Evolutionary conservation across 441 rosid species (phyloP).

Genomic region (Arabidopsis lyrata): DNA sequence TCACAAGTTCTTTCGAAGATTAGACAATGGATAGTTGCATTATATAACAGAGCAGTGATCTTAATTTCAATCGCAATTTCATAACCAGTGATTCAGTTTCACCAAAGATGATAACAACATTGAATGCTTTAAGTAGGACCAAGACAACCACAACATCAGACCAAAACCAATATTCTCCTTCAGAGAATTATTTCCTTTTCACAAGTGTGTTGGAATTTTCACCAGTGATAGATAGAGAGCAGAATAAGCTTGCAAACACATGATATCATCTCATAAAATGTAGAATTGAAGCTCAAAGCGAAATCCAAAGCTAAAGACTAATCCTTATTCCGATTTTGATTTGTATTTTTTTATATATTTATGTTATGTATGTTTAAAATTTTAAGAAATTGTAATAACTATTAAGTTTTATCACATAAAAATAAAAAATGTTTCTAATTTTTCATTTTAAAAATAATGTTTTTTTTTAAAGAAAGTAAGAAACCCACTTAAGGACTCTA

Average conservation of each 20-base stretch:
- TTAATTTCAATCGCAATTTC: too few species aligned
- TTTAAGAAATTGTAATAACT: too few species aligned
- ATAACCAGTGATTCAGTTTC: background rate
- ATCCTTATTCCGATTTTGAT: too few species aligned
- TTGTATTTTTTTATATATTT: too few species aligned
- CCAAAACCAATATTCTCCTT: background rate
- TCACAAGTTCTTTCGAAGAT: too few species aligned
- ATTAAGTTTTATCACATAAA: too few species aligned
- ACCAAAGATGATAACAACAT: background rate
- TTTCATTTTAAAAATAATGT: too few species aligned
- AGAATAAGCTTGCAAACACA: background rate
- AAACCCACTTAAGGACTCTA: too few species aligned
- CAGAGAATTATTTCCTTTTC: background rate
- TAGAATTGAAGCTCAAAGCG: slow-evolving; percentile 29
- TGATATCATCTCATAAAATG: background rate
- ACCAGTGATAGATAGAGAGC: background rate
- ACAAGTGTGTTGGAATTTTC: background rate
- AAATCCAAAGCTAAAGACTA: slow-evolving; percentile 35
- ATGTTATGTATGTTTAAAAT: too few species aligned
- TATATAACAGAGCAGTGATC: background rate
- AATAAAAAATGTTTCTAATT: too few species aligned
- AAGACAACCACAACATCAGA: background rate
- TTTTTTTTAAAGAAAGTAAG: too few species aligned
- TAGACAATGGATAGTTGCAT: background rate
- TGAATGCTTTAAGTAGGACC: background rate